Conservation (phyloP, 331 rosid genomes). For the Malus hybrid region DNA sequence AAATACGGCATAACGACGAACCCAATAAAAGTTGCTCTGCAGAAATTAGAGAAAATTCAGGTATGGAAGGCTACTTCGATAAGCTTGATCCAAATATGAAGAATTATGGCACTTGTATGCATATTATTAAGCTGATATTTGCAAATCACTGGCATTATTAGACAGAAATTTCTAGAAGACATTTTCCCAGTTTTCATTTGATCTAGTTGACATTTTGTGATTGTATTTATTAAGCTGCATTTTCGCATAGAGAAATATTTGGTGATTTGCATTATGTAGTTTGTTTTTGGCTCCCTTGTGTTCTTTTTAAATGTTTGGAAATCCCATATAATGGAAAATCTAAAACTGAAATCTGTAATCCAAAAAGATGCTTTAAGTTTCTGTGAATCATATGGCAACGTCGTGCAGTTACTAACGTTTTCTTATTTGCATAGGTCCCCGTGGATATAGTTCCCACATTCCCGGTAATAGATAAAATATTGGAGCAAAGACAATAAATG, state of each 20-base stretch:
- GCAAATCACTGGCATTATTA: not conserved
- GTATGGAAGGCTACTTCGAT: slow-evolving; percentile 20
- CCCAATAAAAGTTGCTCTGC: slow-evolving; percentile 57
- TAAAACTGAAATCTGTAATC: not conserved
- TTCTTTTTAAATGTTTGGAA: not conserved
- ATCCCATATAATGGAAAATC: not conserved
- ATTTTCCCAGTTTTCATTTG: not conserved
- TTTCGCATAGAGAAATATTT: not conserved
- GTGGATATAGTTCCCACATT: slow-evolving; percentile 76
- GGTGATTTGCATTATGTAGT: not conserved
- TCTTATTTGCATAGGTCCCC: slow-evolving; percentile 47
- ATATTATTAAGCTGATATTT: not conserved
- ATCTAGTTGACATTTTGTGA: not conserved
- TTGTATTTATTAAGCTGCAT: not conserved
- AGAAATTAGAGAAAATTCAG: slow-evolving; percentile 69
- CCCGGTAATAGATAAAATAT: slow-evolving; percentile 55
- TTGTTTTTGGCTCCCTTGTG: not conserved
- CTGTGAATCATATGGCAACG: not conserved
- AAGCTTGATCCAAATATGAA: not conserved
- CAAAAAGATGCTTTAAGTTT: not conserved
- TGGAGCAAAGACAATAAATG: slow-evolving; percentile 17
- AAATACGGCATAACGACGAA: slow-evolving; percentile 46
- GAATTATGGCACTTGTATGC: not conserved
- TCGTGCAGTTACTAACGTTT: not conserved
- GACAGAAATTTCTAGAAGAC: too few species aligned